phyloP scores from a whole-genome alignment of 225 moss, liverwort and hornwort genomes.

The Pleurozium schreberi region DNA sequence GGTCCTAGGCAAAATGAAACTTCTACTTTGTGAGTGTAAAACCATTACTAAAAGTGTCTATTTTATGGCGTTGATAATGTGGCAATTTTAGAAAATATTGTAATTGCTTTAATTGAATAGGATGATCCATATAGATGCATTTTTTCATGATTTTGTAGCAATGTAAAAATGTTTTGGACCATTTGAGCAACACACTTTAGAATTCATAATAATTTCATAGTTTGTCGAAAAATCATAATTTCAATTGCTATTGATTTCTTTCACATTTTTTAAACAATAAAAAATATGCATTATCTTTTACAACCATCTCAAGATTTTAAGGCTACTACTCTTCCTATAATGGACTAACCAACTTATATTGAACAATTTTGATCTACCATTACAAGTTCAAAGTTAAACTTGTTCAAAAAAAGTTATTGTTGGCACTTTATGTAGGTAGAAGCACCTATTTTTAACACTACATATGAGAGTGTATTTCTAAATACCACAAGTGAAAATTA shows the following conservation, averaged over 20 bases:
- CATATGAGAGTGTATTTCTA: accelerated
- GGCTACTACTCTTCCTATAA: neutral
- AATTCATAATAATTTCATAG: neutral
- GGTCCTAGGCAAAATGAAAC: neutral
- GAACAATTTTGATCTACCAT: neutral
- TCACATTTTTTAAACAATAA: neutral
- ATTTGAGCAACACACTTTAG: neutral
- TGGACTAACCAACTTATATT: neutral
- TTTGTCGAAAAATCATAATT: neutral
- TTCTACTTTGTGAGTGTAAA: neutral
- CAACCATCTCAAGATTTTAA: neutral
- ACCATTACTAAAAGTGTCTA: neutral
- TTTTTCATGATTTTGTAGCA: neutral
- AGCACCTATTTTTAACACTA: neutral
- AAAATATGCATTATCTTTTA: neutral
- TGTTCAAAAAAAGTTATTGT: neutral
- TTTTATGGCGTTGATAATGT: neutral
- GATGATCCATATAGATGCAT: neutral
- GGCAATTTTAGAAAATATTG: neutral
- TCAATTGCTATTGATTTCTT: neutral
- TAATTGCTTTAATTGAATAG: neutral
- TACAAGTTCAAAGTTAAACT: neutral
- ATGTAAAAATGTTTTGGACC: neutral
- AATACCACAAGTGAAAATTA: neutral
- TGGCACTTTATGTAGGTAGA: too few relatives aligned